Evolutionary conservation across 495 filamentous ascomycete genomes (phyloP).

Genomic region (Neurospora cerealis): DNA sequence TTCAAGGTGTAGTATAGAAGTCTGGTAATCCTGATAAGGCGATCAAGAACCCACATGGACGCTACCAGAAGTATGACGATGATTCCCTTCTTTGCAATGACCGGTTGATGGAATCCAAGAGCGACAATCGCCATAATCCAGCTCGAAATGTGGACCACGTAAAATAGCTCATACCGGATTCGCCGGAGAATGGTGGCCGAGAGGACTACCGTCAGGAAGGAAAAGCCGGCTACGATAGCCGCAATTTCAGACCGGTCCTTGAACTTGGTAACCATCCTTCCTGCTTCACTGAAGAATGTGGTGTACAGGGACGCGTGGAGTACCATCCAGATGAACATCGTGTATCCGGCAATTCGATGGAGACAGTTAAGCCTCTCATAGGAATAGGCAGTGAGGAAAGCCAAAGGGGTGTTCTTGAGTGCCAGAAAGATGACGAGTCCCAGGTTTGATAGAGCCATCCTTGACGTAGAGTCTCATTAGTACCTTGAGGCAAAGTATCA

Average conservation of each 20-base stretch:
- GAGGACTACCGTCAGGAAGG: constrained; percentile 33
- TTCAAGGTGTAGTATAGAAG: constrained; percentile 41
- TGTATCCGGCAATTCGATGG: constrained; percentile 48
- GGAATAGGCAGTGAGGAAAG: constrained; percentile 45
- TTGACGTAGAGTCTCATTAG: constrained; percentile 14
- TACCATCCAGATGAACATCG: constrained; percentile 34
- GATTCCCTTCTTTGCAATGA: constrained; percentile 27
- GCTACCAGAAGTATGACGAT: constrained; percentile 37
- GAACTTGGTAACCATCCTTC: constrained; percentile 13
- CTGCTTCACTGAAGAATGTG: constrained; percentile 22
- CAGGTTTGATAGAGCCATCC: constrained; percentile 45
- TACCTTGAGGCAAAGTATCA: constrained; percentile 1
- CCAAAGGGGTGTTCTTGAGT: constrained; percentile 51
- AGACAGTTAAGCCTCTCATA: constrained; percentile 53
- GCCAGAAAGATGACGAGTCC: constrained; percentile 48
- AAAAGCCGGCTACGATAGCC: constrained; percentile 40
- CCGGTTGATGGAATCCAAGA: constrained; percentile 45
- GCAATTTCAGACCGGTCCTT: constrained; percentile 20
- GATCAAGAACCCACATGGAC: constrained; percentile 42
- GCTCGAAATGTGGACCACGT: constrained; percentile 41
- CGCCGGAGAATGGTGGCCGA: constrained; percentile 35
- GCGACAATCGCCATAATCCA: constrained; percentile 42
- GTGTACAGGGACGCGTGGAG: constrained; percentile 38
- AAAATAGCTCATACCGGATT: constrained; percentile 48
- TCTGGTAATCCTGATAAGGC: constrained; percentile 37